Evolutionary conservation across 2,329 filamentous ascomycete genomes (phyloP).

Genomic region (Akanthomyces lecanii): DNA sequence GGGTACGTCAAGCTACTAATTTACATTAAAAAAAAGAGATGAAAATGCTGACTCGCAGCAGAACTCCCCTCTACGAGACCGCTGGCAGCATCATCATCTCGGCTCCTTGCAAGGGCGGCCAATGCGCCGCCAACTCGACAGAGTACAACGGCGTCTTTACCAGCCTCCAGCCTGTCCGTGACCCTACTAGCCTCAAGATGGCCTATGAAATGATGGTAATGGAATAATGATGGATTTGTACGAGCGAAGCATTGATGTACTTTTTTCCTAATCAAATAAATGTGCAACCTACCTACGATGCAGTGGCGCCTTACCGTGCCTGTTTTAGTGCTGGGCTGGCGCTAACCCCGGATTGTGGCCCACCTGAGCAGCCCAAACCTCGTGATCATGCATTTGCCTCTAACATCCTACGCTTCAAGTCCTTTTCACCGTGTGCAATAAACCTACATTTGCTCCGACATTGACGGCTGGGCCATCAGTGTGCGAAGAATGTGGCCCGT

Average conservation of each 20-base stretch:
- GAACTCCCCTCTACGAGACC: conserved; percentile 19
- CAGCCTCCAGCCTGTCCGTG: conserved; percentile 18
- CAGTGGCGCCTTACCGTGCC: neutral
- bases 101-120: conserved; percentile 17
- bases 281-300: neutral
- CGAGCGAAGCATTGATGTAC: neutral
- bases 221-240: neutral
- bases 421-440: neutral
- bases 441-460: neutral
- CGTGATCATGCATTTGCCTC: conserved; percentile 11
- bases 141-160: conserved; percentile 14
- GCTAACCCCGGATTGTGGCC: conserved; percentile 13
- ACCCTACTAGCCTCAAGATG: conserved; percentile 13
- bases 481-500: conserved; percentile 1
- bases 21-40: neutral
- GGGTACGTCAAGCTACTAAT: conserved; percentile 29
- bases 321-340: neutral
- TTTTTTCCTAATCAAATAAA: neutral
- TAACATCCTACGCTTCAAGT: neutral
- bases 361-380: conserved; percentile 10
- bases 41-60: neutral
- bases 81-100: conserved; percentile 18
- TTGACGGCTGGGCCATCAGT: neutral
- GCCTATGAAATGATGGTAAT: conserved; percentile 14
- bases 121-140: conserved; percentile 16